Base-by-base conservation (phyloP, 1,284 basidiomycete species). In the Takashimella tepidaria region DNA sequence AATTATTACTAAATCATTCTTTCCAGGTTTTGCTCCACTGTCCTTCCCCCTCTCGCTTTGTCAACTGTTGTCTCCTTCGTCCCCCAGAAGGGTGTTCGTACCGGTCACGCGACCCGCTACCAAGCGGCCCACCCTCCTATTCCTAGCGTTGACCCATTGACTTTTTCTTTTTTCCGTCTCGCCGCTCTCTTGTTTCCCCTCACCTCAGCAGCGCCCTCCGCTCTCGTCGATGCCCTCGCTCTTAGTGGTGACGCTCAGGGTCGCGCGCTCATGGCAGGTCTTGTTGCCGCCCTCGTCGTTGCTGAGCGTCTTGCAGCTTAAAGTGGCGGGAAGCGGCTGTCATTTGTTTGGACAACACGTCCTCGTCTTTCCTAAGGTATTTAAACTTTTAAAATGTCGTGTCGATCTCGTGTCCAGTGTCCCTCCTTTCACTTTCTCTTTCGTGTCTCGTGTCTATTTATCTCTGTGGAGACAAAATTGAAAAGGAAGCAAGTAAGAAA, bases 121-220 rank as follows among this genome's bases (percentile, higher is more conserved):
- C 54, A 62, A 59, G 55, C 26, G 12, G 47, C 63, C 23, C 56
- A 66, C 52, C 61, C 63, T 11, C 56, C 67, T 16, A 57, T 51
- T 22, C 68, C 70, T 1, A 68, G 62, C 2, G 50, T 67, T 25
- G 74, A 76, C 60, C 62, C 67, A 8, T 60, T 76, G 37, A 59
- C 69, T 6, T 76, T 72, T 55, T 54, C 68, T 13, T 45, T 76
- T 19, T 62, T 72, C 65, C 64, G 74, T 21, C 60, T 73, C 19
- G 69, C 68, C 3, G 55, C 72, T 26, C 64, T 75, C 42, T 47
- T 74, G 45, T 61, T 68, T 44, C 70, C 72, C 5, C 66, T 76
- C 10, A 73, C 70, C 12, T 63, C 61, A 31, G 71, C 72, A 12
- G 67, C 72, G 0, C 73, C 74, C 5, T 56, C 60, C 2, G 50